Conservation (phyloP, 345 rosid species). For the Mallotus nudiflorus region DNA sequence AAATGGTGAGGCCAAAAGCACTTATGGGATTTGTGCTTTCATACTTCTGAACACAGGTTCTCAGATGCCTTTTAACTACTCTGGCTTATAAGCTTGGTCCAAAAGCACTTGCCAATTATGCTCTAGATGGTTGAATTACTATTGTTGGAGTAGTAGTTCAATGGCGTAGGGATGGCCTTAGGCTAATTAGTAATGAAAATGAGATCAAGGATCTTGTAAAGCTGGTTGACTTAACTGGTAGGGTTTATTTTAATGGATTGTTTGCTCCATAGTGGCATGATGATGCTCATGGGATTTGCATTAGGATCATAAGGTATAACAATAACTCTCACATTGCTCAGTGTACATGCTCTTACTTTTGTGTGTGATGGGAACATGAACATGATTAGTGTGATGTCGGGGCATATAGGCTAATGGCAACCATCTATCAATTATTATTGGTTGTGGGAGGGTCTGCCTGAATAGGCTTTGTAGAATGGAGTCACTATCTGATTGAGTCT, state of each 20-base stretch:
- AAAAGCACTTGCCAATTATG: constrained; percentile 71
- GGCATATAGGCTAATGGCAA: too few species aligned
- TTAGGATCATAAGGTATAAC: constrained; percentile 88
- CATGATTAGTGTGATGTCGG: too few species aligned
- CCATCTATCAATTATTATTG: too few species aligned
- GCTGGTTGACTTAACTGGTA: constrained; percentile 68
- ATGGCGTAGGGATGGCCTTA: constrained; percentile 92
- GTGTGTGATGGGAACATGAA: too few species aligned
- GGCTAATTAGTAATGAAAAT: constrained; percentile 56
- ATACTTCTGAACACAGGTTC: constrained; percentile 91
- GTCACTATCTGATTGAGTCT: too few species aligned
- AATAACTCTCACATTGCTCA: constrained; percentile 84
- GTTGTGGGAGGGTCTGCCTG: too few species aligned
- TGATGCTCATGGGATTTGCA: constrained; percentile 89
- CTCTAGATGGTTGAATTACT: constrained; percentile 92
- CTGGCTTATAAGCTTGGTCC: constrained; percentile 89
- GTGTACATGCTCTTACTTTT: too few species aligned
- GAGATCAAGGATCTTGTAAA: constrained; percentile 76
- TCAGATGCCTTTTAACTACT: constrained; percentile 73
- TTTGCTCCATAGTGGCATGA: constrained; percentile 99
- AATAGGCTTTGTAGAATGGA: too few species aligned
- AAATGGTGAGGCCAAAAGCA: constrained; percentile 93
- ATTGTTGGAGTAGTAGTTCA: constrained; percentile 98
- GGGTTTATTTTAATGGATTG: constrained; percentile 86
- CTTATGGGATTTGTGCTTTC: constrained; percentile 94